Evolutionary conservation across 2,329 filamentous ascomycete genomes (phyloP), one percentile per base, ranked within the genome.

Genomic region (Pyrenophora tritici-repentis): DNA sequence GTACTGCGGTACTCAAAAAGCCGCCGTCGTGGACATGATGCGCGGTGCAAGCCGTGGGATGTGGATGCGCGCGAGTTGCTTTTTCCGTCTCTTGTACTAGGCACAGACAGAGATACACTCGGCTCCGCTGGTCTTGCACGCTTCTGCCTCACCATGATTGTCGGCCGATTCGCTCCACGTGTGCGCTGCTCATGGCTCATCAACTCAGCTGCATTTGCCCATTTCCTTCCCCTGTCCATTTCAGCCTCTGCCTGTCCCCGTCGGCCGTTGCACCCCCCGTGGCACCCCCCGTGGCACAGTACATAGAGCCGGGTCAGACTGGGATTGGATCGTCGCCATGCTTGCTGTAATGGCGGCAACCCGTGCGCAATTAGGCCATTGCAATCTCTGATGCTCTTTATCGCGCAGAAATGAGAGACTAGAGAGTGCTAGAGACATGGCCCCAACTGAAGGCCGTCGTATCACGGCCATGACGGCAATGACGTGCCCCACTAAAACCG

Each of bases 31-130:
- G 59, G 22, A 43, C 20, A 22, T 22, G 20, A 22, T 40, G 14
- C 50, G 34, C 56, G 56, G 49, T 56, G 44, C 47, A 50, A 61
- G 53, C 46, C 55, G 47, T 34, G 35, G 40, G 47, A n/a, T n/a
- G n/a, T n/a, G n/a, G n/a, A n/a, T n/a, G 20, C 20, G 22, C 22
- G 22, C 22, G 6, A 24, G 22, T 24, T 24, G 22, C 22, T 24
- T 24, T 24, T 24, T 24, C 8, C 22, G 22, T 24, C 22, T 7
- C n/a, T n/a, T n/a, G n/a, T n/a, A n/a, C n/a, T 9, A 24, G 22
- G 22, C 22, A 24, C 22, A 24, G 22, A 9, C 22, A 24, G 6
- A 24, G 22, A 9, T 6, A 24, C 22, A 9, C 26, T 29, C 26
- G 8, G 26, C 26, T 29, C 24, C 18, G 22, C 22, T 24, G 22